Conservation (phyloP, 441 rosid species). For the Euphorbia corollata region DNA sequence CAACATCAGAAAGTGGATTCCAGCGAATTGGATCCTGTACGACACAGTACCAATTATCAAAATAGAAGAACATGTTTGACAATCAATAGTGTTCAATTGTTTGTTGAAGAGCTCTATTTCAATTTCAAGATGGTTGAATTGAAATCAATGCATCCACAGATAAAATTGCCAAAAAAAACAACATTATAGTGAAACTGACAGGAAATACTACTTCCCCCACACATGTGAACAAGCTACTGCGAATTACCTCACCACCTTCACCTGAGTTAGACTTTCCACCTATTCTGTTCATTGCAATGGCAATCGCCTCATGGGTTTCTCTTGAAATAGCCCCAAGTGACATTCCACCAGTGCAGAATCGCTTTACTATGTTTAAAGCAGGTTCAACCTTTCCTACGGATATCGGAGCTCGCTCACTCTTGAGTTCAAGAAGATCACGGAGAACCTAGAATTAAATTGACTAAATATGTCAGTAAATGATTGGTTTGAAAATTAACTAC, state of each 20-base stretch:
- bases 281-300: constrained; percentile 94
- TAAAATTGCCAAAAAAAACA: background rate
- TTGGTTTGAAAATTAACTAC: constrained; percentile 10
- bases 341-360: constrained; percentile 99
- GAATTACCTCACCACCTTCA: constrained; percentile 96
- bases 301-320: constrained; percentile 99
- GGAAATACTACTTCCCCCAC: background rate
- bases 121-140: background rate
- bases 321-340: constrained; percentile 99
- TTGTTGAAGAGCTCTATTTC: background rate
- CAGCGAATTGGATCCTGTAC: constrained; percentile 93
- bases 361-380: constrained; percentile 70
- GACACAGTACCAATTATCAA: constrained; percentile 14
- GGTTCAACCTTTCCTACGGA: constrained; percentile 95
- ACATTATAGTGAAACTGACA: background rate
- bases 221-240: constrained; percentile 7
- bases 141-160: background rate
- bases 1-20: constrained; percentile 87
- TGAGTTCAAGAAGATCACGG: constrained; percentile 93
- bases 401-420: constrained; percentile 81
- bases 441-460: constrained; percentile 55
- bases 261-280: constrained; percentile 98
- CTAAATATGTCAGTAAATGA: constrained; percentile 15
- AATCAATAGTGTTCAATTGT: background rate
- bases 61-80: background rate